These are phyloP conservation scores for Haberlea rhodopensis DNA, from an alignment of 257 asterid species.

Conservation along the genomic window DNA sequence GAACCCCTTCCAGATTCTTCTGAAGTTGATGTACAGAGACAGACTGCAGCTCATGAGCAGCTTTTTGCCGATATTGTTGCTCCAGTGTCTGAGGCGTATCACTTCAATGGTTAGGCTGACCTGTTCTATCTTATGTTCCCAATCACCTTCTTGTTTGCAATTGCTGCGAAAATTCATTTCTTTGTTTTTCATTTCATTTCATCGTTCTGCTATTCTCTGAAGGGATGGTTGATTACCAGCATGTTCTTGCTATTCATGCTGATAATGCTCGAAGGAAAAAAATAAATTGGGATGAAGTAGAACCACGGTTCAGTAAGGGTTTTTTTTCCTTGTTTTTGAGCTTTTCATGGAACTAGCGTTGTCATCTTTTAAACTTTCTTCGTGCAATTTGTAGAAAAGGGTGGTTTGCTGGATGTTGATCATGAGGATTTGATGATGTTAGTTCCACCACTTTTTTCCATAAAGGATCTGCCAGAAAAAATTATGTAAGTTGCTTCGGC, in stretches of 20 bases:
- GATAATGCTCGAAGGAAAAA: conserved; percentile 57
- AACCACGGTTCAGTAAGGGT: conserved; percentile 56
- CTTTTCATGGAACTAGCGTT: conserved; percentile 17
- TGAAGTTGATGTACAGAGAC: conserved; percentile 35
- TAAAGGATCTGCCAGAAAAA: conserved; percentile 70
- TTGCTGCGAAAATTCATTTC: not conserved
- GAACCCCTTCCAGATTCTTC: conserved; percentile 32
- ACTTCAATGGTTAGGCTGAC: conserved; percentile 59
- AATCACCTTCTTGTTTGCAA: conserved; percentile 21
- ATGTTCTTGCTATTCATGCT: conserved; percentile 86
- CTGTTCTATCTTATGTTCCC: not conserved
- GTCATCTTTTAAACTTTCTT: conserved; percentile 22
- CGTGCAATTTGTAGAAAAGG: conserved; percentile 42
- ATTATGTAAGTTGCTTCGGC: conserved; percentile 54
- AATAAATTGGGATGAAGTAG: conserved; percentile 72
- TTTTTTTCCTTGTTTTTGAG: conserved; percentile 26
- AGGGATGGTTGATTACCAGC: conserved; percentile 98
- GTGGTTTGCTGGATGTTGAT: conserved; percentile 60
- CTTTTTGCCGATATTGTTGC: conserved; percentile 75
- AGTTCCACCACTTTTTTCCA: conserved; percentile 77
- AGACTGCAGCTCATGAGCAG: conserved; percentile 38
- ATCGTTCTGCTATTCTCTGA: conserved; percentile 27
- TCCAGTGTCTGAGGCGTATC: conserved; percentile 63
- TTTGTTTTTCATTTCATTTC: conserved; percentile 24
- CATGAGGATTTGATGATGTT: conserved; percentile 80